These are phyloP conservation scores for Rhodotorula kratochvilovae DNA, from an alignment of 768 basidiomycete genomes.

Conservation along the genomic window DNA sequence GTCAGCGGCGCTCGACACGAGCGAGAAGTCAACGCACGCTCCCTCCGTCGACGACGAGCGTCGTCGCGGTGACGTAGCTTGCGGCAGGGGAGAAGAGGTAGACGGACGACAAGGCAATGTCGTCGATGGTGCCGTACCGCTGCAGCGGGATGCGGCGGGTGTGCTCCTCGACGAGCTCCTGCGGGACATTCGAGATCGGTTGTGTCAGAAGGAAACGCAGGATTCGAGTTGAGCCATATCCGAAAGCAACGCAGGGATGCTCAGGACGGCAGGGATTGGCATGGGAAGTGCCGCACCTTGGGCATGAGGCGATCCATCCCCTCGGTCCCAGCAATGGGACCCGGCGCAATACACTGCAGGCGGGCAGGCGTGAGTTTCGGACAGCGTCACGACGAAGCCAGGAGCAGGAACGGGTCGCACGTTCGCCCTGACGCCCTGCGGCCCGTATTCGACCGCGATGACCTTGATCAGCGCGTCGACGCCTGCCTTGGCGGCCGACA, in stretches of 20 bases:
- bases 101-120: slow-evolving; percentile 50
- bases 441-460: slow-evolving; percentile 89
- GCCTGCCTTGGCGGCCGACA: slow-evolving; percentile 89
- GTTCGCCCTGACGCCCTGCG: slow-evolving; percentile 82
- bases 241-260: too few species aligned
- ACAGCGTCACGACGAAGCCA: neutral
- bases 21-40: slow-evolving; percentile 33
- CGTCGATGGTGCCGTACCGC: slow-evolving; percentile 44
- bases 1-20: neutral
- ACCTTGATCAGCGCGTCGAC: slow-evolving; percentile 83
- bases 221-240: too few species aligned
- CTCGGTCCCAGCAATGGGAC: slow-evolving; percentile 75
- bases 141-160: slow-evolving; percentile 42
- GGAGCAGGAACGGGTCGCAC: slow-evolving; percentile 42
- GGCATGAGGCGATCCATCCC: slow-evolving; percentile 50
- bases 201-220: neutral
- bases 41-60: slow-evolving; percentile 48
- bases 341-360: slow-evolving; percentile 66
- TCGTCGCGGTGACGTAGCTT: slow-evolving; percentile 43
- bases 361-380: neutral
- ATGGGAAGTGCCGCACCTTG: slow-evolving; percentile 37
- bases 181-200: neutral
- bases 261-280: too few species aligned
- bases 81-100: slow-evolving; percentile 53
- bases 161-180: slow-evolving; percentile 42